A percentile compares a stretch with the other conserved stretches of the same genome.
phyloP scores from a whole-genome alignment of 2,329 filamentous ascomycete genomes.

The Corinectria fuckeliana region DNA sequence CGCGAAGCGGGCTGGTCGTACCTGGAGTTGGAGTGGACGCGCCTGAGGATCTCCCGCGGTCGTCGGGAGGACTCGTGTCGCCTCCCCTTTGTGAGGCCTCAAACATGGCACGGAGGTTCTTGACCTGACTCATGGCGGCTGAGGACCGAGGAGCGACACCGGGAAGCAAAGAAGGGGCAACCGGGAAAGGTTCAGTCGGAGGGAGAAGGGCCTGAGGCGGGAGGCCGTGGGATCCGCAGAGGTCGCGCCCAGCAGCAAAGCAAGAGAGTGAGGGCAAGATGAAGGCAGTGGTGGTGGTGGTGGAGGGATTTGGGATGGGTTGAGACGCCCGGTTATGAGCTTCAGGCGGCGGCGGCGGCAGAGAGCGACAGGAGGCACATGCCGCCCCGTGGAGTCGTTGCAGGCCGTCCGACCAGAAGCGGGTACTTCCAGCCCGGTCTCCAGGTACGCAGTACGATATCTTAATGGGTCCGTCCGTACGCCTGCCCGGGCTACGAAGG shows the following conservation, averaged over 20 bases:
- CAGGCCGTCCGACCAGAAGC: constrained; percentile 7
- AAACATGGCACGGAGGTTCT: constrained; percentile 80
- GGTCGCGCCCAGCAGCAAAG: constrained; percentile 3
- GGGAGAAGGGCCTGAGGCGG: constrained; percentile 13
- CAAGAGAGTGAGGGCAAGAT: constrained; percentile 7
- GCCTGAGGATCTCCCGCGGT: constrained; percentile 73
- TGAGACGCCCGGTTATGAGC: constrained; percentile 20
- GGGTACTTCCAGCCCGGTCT: no score
- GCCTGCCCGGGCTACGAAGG: no score
- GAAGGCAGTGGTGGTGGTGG: background rate
- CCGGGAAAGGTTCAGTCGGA: constrained; percentile 27
- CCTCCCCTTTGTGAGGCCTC: constrained; percentile 78
- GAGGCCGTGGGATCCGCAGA: constrained; percentile 10
- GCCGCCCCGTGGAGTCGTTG: constrained; percentile 23
- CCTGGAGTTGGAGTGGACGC: constrained; percentile 45
- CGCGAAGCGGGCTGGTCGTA: constrained; percentile 27
- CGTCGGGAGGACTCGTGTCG: constrained; percentile 65
- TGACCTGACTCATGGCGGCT: constrained; percentile 70
- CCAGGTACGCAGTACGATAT: no score
- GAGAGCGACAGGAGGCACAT: constrained; percentile 20
- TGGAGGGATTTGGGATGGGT: constrained; percentile 6
- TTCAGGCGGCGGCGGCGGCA: constrained; percentile 16
- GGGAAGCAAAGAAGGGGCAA: constrained; percentile 35
- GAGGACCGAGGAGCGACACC: constrained; percentile 24
- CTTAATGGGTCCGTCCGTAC: background rate